phyloP scores from a whole-genome alignment of 1,139 yeast genomes.

The Magnusiomyces suaveolens region DNA sequence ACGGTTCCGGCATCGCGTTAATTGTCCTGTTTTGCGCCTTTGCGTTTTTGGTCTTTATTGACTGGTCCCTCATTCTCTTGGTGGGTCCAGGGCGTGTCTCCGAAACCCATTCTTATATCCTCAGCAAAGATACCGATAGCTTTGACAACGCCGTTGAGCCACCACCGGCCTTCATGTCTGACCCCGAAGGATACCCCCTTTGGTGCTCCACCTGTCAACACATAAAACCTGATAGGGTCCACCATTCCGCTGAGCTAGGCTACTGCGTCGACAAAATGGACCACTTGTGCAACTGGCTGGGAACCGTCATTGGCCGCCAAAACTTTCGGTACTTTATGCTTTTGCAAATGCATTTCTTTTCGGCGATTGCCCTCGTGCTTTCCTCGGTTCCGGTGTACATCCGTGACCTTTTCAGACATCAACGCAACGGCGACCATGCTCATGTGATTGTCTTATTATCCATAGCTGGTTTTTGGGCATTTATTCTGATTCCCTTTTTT shows the following conservation, averaged over 20 bases:
- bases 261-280: slow-evolving; percentile 52
- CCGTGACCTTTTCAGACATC: slow-evolving; percentile 16
- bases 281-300: slow-evolving; percentile 95
- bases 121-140: not conserved
- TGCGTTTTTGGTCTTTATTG: slow-evolving; percentile 15
- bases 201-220: slow-evolving; percentile 63
- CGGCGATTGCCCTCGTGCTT: slow-evolving; percentile 35
- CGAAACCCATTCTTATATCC: not conserved
- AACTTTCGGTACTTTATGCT: slow-evolving; percentile 74
- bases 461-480: slow-evolving; percentile 22
- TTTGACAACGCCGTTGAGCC: not conserved
- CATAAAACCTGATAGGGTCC: slow-evolving; percentile 82
- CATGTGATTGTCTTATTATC: slow-evolving; percentile 29
- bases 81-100: slow-evolving; percentile 32
- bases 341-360: slow-evolving; percentile 46
- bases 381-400: slow-evolving; percentile 25
- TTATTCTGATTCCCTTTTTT: slow-evolving; percentile 25
- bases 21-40: slow-evolving; percentile 23
- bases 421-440: slow-evolving; percentile 13
- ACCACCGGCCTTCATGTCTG: slow-evolving; percentile 30
- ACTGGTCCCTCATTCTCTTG: slow-evolving; percentile 24
- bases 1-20: slow-evolving; percentile 28
- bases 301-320: slow-evolving; percentile 68
- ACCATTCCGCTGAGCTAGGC: slow-evolving; percentile 67
- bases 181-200: slow-evolving; percentile 41